Percentiles rank a stretch among this genome's conserved stretches.
phyloP scores from a whole-genome alignment of 2,329 filamentous ascomycete species.

The Hymenoscyphus salicellus region DNA sequence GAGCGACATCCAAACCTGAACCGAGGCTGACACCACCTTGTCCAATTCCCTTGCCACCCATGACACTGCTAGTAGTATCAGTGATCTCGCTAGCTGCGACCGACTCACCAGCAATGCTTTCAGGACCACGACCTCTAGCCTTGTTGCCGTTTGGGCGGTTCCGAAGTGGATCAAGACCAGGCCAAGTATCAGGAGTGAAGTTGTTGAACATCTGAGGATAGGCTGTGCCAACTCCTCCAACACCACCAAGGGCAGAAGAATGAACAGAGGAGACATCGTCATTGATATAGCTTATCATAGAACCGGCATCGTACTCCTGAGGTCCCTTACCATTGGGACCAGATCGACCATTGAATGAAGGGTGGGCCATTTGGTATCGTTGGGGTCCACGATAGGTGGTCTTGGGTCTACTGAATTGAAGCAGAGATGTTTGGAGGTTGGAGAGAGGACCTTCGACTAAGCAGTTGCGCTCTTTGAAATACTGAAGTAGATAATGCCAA shows the following conservation, averaged over 20 bases:
- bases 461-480: slow-evolving; percentile 96
- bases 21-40: slow-evolving; percentile 86
- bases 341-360: slow-evolving; percentile 38
- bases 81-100: slow-evolving; percentile 88
- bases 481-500: slow-evolving; percentile 91
- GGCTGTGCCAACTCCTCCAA: slow-evolving; percentile 71
- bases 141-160: slow-evolving; percentile 65
- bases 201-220: slow-evolving; percentile 95
- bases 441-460: slow-evolving; percentile 92
- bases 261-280: slow-evolving; percentile 97
- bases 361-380: slow-evolving; percentile 77
- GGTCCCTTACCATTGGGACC: slow-evolving; percentile 34
- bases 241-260: slow-evolving; percentile 83
- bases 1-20: slow-evolving; percentile 65
- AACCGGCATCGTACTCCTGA: slow-evolving; percentile 64
- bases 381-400: slow-evolving; percentile 87
- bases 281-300: slow-evolving; percentile 90
- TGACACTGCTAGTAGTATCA: slow-evolving; percentile 74
- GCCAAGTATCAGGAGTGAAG: slow-evolving; percentile 85
- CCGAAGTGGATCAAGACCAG: slow-evolving; percentile 62
- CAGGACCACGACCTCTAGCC: slow-evolving; percentile 62
- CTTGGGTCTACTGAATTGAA: slow-evolving; percentile 94
- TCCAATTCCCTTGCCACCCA: slow-evolving; percentile 70
- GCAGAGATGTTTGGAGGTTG: slow-evolving; percentile 90
- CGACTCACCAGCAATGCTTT: slow-evolving; percentile 87